Percentiles rank a stretch among this genome's conserved stretches.
These are phyloP conservation scores for Saccharomyces pastorianus DNA, from an alignment of 1,139 yeast species.

Conservation along the genomic window DNA sequence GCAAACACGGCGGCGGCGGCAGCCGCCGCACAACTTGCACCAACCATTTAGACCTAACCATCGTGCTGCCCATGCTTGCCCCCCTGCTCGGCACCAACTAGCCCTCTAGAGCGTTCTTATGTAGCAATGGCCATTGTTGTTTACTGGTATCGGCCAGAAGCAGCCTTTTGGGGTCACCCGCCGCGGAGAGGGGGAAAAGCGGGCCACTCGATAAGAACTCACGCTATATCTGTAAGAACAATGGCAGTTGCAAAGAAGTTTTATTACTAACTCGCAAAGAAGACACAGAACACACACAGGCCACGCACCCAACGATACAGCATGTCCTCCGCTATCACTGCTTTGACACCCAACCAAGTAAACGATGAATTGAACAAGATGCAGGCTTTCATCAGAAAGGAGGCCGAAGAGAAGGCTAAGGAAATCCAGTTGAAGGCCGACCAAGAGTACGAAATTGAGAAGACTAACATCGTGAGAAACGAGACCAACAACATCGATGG, in stretches of 20 bases:
- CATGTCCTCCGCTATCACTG: slow-evolving; percentile 17
- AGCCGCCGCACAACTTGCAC: slow-evolving; percentile 13
- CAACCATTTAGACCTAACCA: background rate
- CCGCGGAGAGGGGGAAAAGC: slow-evolving; percentile 1
- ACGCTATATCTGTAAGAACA: background rate
- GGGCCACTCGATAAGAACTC: background rate
- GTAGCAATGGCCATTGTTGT: background rate
- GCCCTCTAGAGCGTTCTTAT: background rate
- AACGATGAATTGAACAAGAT: slow-evolving; percentile 92
- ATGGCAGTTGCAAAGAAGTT: background rate
- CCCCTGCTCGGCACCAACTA: background rate
- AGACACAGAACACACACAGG: background rate
- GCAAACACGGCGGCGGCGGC: slow-evolving; percentile 3
- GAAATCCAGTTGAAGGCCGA: slow-evolving; percentile 94
- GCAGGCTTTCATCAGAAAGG: slow-evolving; percentile 98
- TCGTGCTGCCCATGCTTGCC: background rate
- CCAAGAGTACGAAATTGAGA: slow-evolving; percentile 97
- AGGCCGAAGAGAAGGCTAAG: slow-evolving; percentile 97
- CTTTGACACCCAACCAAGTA: slow-evolving; percentile 47
- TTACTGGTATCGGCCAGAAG: background rate
- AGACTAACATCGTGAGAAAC: slow-evolving; percentile 85
- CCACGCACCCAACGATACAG: background rate
- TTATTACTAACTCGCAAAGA: background rate
- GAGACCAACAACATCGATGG: slow-evolving; percentile 87
- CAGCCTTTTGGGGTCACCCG: background rate